Evolutionary conservation across 768 basidiomycete genomes (phyloP).

Genomic region (Lactarius hengduanensis): DNA sequence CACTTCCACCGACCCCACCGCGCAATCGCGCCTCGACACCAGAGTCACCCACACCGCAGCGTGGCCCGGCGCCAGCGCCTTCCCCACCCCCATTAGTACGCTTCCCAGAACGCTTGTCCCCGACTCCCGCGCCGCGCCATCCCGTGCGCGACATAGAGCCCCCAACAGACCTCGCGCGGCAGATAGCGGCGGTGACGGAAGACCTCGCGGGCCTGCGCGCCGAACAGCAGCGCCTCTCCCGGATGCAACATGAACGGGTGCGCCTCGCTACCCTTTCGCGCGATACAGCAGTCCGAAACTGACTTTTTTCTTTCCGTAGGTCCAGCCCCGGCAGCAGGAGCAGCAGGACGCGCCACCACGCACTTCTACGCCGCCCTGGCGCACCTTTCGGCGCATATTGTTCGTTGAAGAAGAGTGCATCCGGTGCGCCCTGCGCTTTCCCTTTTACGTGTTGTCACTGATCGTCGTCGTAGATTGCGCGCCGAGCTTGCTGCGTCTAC

Average conservation of each 20-base stretch:
- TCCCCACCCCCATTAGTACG: not conserved
- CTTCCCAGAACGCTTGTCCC: not conserved
- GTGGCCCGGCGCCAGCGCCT: not conserved
- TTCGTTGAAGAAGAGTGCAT: constrained; percentile 30
- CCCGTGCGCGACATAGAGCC: not conserved
- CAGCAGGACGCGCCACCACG: not conserved
- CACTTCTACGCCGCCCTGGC: not conserved
- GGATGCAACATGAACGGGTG: constrained; percentile 7
- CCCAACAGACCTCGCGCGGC: constrained; percentile 8
- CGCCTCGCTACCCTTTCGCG: not conserved
- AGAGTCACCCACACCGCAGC: constrained; percentile 13
- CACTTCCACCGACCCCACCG: not conserved
- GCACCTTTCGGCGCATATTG: constrained; percentile 18
- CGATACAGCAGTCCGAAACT: not conserved
- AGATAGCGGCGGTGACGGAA: constrained; percentile 18
- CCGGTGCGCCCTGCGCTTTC: constrained; percentile 12
- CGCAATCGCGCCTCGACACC: constrained; percentile 5
- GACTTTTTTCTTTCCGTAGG: not conserved
- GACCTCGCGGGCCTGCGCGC: constrained; percentile 11
- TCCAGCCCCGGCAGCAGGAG: not conserved
- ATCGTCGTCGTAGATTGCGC: constrained; percentile 17
- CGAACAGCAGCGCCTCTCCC: constrained; percentile 18
- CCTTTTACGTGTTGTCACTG: not conserved
- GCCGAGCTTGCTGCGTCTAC: constrained; percentile 25
- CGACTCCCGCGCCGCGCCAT: not conserved